Evolutionary conservation across 2,329 filamentous ascomycete genomes (phyloP).

Genomic region (Chaetoscypha palmicola): DNA sequence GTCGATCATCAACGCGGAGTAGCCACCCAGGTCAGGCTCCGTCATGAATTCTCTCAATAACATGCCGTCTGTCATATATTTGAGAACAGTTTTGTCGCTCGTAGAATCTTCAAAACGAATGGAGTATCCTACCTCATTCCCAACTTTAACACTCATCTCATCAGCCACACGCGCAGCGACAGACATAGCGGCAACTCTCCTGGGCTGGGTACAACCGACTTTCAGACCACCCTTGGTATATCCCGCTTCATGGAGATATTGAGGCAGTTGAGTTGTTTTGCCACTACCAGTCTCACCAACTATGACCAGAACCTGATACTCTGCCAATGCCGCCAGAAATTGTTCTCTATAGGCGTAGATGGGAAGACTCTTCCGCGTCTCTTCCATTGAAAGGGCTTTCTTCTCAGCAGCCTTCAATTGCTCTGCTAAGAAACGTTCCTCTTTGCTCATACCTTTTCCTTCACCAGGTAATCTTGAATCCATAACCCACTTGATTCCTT

Average conservation of each 20-base stretch:
- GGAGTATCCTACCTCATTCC: conserved; percentile 87
- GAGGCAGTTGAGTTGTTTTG: conserved; percentile 91
- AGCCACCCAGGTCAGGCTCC: conserved; percentile 74
- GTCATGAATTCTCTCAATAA: conserved; percentile 83
- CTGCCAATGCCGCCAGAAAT: conserved; percentile 76
- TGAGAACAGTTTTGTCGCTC: conserved; percentile 82
- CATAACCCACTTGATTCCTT: conserved; percentile 78
- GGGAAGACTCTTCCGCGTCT: conserved; percentile 82
- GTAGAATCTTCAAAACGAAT: conserved; percentile 94
- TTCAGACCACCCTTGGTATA: conserved; percentile 80
- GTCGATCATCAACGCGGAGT: conserved; percentile 90
- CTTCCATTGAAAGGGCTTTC: conserved; percentile 81
- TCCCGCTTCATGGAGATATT: conserved; percentile 87
- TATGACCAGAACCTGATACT: conserved; percentile 83
- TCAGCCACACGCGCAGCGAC: conserved; percentile 94
- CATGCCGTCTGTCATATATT: conserved; percentile 98
- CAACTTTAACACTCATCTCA: conserved; percentile 83
- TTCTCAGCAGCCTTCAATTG: conserved; percentile 85
- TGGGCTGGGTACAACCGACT: conserved; percentile 88
- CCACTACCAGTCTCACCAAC: conserved; percentile 93
- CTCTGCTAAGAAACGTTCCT: conserved; percentile 70
- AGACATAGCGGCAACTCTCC: conserved; percentile 94
- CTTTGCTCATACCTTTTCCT: conserved; percentile 62
- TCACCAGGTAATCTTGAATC: conserved; percentile 69
- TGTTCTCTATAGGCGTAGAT: conserved; percentile 84